Base-by-base conservation (phyloP, 78 protist genomes). In the Speleostelium caveatum region DNA sequence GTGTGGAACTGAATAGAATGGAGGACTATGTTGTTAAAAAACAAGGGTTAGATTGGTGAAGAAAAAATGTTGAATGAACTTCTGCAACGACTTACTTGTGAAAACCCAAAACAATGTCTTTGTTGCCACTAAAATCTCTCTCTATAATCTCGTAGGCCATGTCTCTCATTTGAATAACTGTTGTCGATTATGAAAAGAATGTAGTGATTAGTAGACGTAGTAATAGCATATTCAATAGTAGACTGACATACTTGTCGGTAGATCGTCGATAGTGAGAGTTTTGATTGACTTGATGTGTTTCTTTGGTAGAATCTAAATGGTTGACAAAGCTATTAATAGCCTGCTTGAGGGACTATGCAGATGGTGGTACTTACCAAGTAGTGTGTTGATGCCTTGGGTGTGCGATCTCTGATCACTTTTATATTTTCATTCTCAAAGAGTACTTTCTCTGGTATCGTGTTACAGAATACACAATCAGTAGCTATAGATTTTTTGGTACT, bases 351-450 rank as follows among this genome's bases (percentile, higher is more conserved):
- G 4, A 12, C 4, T 22, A 58, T 22, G 4, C 16, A 58, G 16
- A 58, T 19, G 16, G 19, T 19, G 19, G 19, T 38, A 32, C 28
- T n/a, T 69, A 80, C 89, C 35, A 80, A 68, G 30, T 55, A 55
- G 28, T 80, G 89, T 19, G 67, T 41, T 19, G 71, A 55, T 36
- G 89, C 76, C 30, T 80, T 80, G 8, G 89, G 89, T 28, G 75
- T 68, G 36, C 89, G 32, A 56, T 80, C 89, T 22, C 42, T 53
- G 17, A 80, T 67, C 12, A 80, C 77, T 1, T 19, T n/a, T 35
- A 80, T 45, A 55, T 67, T 61, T 1, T 80, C 89, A 19, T 55
- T 61, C 86, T 53, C n/a, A n/a, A n/a, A n/a, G n/a, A n/a, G n/a
- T n/a, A n/a, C n/a, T n/a, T n/a, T n/a, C n/a, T n/a, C n/a, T n/a